These are phyloP conservation scores for Phytophthora europaea DNA, from an alignment of 352 stramenopile species.

Conservation along the genomic window DNA sequence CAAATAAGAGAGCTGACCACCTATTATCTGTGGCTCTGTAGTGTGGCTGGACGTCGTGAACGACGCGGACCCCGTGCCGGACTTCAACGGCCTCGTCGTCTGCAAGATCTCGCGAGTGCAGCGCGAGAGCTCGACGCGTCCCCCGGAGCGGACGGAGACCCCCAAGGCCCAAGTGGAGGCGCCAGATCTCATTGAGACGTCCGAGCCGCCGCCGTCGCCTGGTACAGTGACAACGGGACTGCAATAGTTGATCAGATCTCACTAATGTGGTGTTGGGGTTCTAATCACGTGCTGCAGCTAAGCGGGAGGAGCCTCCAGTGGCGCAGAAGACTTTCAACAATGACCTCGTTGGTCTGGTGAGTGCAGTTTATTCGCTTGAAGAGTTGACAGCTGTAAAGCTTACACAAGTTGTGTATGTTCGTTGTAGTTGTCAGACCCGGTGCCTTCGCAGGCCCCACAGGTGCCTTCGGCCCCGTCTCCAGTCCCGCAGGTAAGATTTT, in stretches of 20 bases:
- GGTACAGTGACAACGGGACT: constrained; percentile 14
- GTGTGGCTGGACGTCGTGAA: constrained; percentile 87
- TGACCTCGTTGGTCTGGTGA: constrained; percentile 83
- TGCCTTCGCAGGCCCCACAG: constrained; percentile 51
- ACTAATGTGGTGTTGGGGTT: neutral
- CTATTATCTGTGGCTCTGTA: constrained; percentile 21
- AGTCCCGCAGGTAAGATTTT: constrained; percentile 41
- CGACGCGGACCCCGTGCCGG: constrained; percentile 74
- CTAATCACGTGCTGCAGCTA: constrained; percentile 38
- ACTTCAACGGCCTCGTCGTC: constrained; percentile 85
- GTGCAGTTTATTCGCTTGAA: neutral
- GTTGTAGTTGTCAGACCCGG: constrained; percentile 66
- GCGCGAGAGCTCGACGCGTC: constrained; percentile 51
- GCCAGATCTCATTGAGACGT: constrained; percentile 84
- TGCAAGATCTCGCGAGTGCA: constrained; percentile 86
- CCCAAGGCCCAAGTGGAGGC: constrained; percentile 42
- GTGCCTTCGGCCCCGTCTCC: constrained; percentile 50
- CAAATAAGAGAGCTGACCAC: constrained; percentile 8
- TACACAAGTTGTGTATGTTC: constrained; percentile 3
- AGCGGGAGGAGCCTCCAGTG: constrained; percentile 57
- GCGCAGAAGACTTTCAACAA: constrained; percentile 80
- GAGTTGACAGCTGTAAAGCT: neutral
- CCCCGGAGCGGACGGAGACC: constrained; percentile 46
- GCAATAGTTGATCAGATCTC: neutral
- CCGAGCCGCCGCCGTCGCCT: constrained; percentile 39